These are phyloP conservation scores for Kodamaea hsintzibuensis DNA, from an alignment of 805 yeast species.

Conservation along the genomic window DNA sequence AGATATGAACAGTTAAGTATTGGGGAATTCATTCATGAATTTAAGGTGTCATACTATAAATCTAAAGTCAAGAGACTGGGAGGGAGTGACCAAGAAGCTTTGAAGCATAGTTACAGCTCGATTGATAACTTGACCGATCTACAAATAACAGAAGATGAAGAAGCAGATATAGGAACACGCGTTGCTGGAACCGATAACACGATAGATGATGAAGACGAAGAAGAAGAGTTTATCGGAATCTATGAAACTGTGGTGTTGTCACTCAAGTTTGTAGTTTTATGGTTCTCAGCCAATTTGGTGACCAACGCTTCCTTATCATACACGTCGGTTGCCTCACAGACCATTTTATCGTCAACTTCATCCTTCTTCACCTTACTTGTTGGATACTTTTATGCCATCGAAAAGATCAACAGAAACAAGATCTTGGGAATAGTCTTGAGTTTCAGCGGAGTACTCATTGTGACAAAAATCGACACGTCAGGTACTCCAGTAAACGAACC, in stretches of 20 bases:
- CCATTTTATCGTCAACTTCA: constrained; percentile 88
- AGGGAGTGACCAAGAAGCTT: constrained; percentile 26
- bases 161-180: constrained; percentile 1
- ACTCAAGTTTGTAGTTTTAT: constrained; percentile 77
- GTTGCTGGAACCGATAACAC: not conserved
- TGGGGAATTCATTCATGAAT: constrained; percentile 20
- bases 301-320: constrained; percentile 85
- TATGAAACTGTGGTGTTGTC: constrained; percentile 73
- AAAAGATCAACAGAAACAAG: constrained; percentile 63
- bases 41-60: constrained; percentile 25
- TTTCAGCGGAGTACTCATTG: constrained; percentile 75
- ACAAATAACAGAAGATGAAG: constrained; percentile 8
- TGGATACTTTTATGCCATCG: constrained; percentile 74
- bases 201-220: constrained; percentile 2
- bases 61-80: constrained; percentile 14
- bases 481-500: constrained; percentile 26
- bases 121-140: constrained; percentile 18
- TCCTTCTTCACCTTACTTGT: constrained; percentile 88
- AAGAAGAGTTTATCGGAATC: constrained; percentile 34
- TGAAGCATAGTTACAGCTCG: constrained; percentile 24
- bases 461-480: constrained; percentile 66
- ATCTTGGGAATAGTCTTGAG: constrained; percentile 69
- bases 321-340: constrained; percentile 93
- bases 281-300: constrained; percentile 89
- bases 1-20: constrained; percentile 27